Percentiles rank a stretch among this genome's conserved stretches.
Conservation (phyloP, 768 basidiomycete species). For the Trametes cinnabarina region DNA sequence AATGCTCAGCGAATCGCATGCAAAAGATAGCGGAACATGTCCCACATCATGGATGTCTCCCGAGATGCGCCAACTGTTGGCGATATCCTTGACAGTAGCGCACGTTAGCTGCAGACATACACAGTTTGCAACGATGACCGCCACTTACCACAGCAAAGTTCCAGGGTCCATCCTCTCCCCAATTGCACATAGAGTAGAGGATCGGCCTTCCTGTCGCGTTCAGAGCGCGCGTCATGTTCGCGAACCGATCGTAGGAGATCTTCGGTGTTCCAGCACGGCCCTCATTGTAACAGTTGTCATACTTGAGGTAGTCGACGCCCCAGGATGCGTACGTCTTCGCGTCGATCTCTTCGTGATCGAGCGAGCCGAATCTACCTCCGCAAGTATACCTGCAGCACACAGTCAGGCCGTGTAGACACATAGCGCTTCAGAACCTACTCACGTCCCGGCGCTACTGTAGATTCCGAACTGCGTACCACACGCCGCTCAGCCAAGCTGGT, state of each 20-base stretch:
- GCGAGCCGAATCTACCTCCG: constrained; percentile 37
- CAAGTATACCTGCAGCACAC: constrained; percentile 31
- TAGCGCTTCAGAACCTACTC: neutral
- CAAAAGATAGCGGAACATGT: neutral
- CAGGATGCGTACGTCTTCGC: constrained; percentile 40
- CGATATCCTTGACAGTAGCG: constrained; percentile 22
- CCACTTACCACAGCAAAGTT: constrained; percentile 36
- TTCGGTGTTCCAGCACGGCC: constrained; percentile 35
- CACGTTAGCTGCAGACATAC: neutral
- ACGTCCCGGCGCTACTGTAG: constrained; percentile 36
- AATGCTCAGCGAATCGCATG: neutral
- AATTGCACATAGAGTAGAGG: constrained; percentile 40
- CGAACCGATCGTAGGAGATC: constrained; percentile 37
- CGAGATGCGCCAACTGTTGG: constrained; percentile 33
- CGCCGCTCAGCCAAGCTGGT: too few relatives aligned
- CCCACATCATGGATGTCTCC: constrained; percentile 32
- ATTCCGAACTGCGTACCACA: constrained; percentile 34
- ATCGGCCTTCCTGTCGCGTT: constrained; percentile 40
- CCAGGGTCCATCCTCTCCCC: constrained; percentile 42
- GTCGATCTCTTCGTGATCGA: constrained; percentile 41
- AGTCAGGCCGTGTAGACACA: neutral
- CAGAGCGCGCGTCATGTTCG: constrained; percentile 38
- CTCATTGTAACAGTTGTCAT: constrained; percentile 43
- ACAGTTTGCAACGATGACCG: neutral
- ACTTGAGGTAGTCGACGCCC: constrained; percentile 40